These are phyloP conservation scores for Daldinia bambusicola DNA, from an alignment of 495 filamentous ascomycete species.

Conservation along the genomic window DNA sequence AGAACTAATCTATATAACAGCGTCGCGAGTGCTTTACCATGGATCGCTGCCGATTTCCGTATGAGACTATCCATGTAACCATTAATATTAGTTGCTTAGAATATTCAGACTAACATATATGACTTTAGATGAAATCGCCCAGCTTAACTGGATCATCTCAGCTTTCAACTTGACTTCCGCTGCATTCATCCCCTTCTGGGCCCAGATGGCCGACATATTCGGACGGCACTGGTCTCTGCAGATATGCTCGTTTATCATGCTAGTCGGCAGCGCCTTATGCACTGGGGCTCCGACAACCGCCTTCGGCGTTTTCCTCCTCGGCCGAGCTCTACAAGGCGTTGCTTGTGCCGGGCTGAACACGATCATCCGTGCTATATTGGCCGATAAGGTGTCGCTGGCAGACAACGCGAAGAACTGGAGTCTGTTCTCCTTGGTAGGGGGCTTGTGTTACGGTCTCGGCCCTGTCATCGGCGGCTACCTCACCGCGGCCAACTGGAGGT, in stretches of 20 bases:
- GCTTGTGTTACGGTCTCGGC: constrained; percentile 63
- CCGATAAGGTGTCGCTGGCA: constrained; percentile 64
- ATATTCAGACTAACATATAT: constrained; percentile 17
- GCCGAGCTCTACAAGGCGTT: constrained; percentile 67
- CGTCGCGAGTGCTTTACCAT: constrained; percentile 67
- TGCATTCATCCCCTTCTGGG: constrained; percentile 70
- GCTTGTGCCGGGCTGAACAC: constrained; percentile 65
- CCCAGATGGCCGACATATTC: constrained; percentile 68
- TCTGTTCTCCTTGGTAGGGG: constrained; percentile 62
- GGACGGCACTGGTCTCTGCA: constrained; percentile 63
- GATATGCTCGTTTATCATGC: constrained; percentile 58
- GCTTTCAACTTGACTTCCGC: constrained; percentile 70
- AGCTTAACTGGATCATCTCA: constrained; percentile 72
- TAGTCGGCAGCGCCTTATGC: constrained; percentile 62
- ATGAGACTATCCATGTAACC: constrained; percentile 26
- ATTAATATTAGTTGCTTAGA: neutral
- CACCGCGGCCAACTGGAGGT: constrained; percentile 62
- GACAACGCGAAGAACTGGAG: constrained; percentile 69
- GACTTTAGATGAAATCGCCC: constrained; percentile 58
- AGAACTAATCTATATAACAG: constrained; percentile 19
- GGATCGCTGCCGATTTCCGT: constrained; percentile 69
- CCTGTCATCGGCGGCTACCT: constrained; percentile 62
- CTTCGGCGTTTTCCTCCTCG: constrained; percentile 66
- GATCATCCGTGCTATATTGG: constrained; percentile 64
- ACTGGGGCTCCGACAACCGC: constrained; percentile 60